Percentiles rank a stretch among this genome's conserved stretches.
These are phyloP conservation scores for Camelina laxa DNA, from an alignment of 345 rosid genomes.

Conservation along the genomic window DNA sequence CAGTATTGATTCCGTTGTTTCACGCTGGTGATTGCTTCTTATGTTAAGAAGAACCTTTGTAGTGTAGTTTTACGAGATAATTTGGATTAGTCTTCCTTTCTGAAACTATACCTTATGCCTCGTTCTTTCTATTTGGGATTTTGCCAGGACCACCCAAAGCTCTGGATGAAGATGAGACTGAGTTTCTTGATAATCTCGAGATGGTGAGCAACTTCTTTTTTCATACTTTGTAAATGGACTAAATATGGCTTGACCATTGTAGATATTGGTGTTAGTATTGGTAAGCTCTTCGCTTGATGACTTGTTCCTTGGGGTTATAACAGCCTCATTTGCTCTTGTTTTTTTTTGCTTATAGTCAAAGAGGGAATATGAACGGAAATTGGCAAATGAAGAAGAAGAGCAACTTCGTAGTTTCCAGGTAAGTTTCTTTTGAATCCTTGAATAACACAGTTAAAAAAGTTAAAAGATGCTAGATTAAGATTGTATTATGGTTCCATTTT, in stretches of 20 bases:
- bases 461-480: not conserved
- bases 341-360: conserved; percentile 56
- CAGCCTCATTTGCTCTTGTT: conserved; percentile 4
- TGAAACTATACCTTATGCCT: not conserved
- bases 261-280: not conserved
- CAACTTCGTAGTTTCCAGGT: conserved; percentile 90
- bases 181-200: conserved; percentile 85
- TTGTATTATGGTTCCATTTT: conserved; percentile 21
- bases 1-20: not conserved
- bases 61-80: conserved; percentile 4
- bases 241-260: not conserved
- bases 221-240: not conserved
- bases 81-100: not conserved
- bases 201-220: conserved; percentile 54
- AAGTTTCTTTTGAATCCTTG: conserved; percentile 8
- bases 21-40: not conserved
- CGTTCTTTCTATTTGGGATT: conserved; percentile 10
- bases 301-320: not conserved
- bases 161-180: conserved; percentile 95
- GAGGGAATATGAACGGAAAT: conserved; percentile 70
- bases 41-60: not conserved
- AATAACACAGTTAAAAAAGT: not conserved
- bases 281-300: conserved; percentile 12
- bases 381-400: conserved; percentile 77
- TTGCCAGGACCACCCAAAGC: conserved; percentile 93